A percentile compares a stretch with the other conserved stretches of the same genome.
phyloP scores from a whole-genome alignment of 225 moss, liverwort and hornwort species.

The Neckera pumila region DNA sequence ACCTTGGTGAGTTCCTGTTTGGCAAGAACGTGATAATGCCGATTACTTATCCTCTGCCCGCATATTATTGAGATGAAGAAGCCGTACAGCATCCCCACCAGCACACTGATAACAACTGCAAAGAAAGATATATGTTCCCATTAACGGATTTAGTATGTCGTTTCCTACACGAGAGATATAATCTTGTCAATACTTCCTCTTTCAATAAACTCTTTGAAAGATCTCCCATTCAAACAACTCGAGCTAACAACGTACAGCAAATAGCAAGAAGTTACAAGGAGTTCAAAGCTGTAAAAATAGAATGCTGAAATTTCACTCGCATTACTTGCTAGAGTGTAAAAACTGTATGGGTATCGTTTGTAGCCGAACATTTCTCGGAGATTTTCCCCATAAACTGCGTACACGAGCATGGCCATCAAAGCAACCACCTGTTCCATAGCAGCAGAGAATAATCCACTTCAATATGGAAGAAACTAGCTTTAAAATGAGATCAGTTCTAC shows the following conservation, averaged over 20 bases:
- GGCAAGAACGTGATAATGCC: conserved; percentile 82
- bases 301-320: background rate
- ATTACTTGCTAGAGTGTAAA: conserved; percentile 74
- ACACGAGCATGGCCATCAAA: conserved; percentile 54
- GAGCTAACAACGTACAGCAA: background rate
- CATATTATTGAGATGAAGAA: conserved; percentile 89
- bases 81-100: conserved; percentile 77
- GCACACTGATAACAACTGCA: conserved; percentile 70
- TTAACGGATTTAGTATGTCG: background rate
- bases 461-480: background rate
- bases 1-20: conserved; percentile 88
- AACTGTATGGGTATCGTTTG: conserved; percentile 51
- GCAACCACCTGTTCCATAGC: conserved; percentile 60
- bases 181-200: background rate
- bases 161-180: background rate
- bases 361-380: conserved; percentile 74
- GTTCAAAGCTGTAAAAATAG: background rate
- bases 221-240: background rate
- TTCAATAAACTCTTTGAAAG: background rate
- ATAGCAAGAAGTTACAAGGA: background rate
- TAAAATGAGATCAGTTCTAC: background rate
- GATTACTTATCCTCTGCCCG: conserved; percentile 75
- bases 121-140: background rate
- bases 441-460: background rate
- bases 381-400: conserved; percentile 51